Conservation (phyloP, 495 filamentous ascomycete species). For the Neurospora tetrasperma region DNA sequence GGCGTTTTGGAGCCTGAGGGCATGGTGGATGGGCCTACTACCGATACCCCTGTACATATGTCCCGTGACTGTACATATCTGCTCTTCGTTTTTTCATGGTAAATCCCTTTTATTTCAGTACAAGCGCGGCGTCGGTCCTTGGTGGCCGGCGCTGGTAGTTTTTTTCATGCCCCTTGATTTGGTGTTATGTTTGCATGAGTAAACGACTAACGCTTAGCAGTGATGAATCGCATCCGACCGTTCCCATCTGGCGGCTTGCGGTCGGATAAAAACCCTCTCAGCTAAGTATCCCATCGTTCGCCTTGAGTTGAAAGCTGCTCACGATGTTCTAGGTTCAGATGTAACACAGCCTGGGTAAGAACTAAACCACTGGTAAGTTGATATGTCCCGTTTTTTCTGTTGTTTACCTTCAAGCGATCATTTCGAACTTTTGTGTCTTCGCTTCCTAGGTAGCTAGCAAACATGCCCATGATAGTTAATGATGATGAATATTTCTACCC, state of each 20-base stretch:
- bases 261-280: not conserved
- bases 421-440: not conserved
- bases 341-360: not conserved
- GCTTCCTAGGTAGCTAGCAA: not conserved
- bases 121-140: not conserved
- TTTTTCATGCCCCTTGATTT: not conserved
- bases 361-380: not conserved
- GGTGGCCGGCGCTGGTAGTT: not conserved
- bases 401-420: not conserved
- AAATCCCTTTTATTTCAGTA: not conserved
- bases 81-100: constrained; percentile 9
- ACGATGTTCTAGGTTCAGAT: not conserved
- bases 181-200: not conserved
- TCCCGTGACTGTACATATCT: constrained; percentile 17
- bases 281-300: not conserved
- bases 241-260: not conserved
- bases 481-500: not conserved
- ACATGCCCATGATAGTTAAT: not conserved
- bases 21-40: constrained; percentile 10
- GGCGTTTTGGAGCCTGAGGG: constrained; percentile 12
- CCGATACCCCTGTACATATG: constrained; percentile 25
- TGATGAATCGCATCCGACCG: not conserved
- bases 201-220: not conserved
- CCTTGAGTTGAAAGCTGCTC: not conserved
- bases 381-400: not conserved